Percentiles rank a stretch among this genome's conserved stretches.
Evolutionary conservation across 345 rosid species (phyloP).

Genomic region (Punica granatum): DNA sequence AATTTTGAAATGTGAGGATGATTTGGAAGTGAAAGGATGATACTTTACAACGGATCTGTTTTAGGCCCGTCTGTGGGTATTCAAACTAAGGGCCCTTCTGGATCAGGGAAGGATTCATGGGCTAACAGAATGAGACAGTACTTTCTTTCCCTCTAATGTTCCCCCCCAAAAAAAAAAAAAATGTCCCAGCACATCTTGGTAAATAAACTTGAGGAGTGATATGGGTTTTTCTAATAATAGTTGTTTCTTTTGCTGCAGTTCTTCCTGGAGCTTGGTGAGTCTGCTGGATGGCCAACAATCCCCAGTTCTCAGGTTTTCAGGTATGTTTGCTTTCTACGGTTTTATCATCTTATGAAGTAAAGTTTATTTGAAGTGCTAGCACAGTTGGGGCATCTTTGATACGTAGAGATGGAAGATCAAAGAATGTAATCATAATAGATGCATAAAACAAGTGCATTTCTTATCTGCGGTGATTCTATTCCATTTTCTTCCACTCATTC

Average conservation of each 20-base stretch:
- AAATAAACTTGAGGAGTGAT: not conserved
- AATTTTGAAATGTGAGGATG: not conserved
- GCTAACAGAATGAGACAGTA: not conserved
- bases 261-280: conserved; percentile 16
- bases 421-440: not conserved
- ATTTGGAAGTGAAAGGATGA: not conserved
- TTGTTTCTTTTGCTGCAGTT: conserved; percentile 17
- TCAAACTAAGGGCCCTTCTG: not conserved
- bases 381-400: not conserved
- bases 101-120: not conserved
- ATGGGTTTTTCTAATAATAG: not conserved
- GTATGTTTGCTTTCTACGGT: conserved; percentile 20
- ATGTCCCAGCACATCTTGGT: not conserved
- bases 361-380: not conserved
- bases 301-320: conserved; percentile 64
- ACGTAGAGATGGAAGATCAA: not conserved
- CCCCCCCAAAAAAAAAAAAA: not conserved
- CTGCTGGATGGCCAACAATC: conserved; percentile 64
- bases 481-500: not conserved
- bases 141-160: not conserved
- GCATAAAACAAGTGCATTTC: not conserved
- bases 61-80: not conserved
- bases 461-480: not conserved
- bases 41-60: not conserved
- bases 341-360: not conserved